phyloP scores from a whole-genome alignment of 2,329 filamentous ascomycete species.

The Pyrenophora graminea region DNA sequence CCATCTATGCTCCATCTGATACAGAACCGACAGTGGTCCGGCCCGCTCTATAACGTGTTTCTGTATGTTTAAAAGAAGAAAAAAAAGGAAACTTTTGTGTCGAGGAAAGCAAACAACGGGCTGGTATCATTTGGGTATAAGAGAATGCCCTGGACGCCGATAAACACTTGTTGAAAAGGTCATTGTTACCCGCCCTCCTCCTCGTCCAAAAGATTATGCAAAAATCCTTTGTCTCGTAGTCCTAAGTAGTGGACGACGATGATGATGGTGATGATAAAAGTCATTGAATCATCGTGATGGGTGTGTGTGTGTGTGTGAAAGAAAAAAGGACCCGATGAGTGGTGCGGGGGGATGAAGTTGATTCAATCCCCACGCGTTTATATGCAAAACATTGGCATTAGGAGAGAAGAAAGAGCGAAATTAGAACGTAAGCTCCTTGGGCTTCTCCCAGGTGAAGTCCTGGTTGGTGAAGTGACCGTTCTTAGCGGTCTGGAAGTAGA shows the following conservation, averaged over 20 bases:
- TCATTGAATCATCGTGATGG: slow-evolving; percentile 17
- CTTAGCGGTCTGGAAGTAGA: slow-evolving; percentile 98
- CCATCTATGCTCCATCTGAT: too few species aligned
- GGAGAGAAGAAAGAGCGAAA: neutral
- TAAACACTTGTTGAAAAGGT: slow-evolving; percentile 49
- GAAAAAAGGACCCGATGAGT: slow-evolving; percentile 20
- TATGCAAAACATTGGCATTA: too few species aligned
- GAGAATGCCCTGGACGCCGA: slow-evolving; percentile 41
- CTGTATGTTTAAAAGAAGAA: slow-evolving; percentile 4
- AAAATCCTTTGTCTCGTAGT: slow-evolving; percentile 23
- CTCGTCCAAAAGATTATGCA: slow-evolving; percentile 39
- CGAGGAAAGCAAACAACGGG: slow-evolving; percentile 25
- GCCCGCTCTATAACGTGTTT: too few species aligned
- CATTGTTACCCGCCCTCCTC: slow-evolving; percentile 35
- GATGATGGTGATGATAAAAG: neutral
- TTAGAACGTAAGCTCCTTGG: slow-evolving; percentile 92
- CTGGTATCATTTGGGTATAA: slow-evolving; percentile 40
- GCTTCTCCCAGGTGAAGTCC: slow-evolving; percentile 97
- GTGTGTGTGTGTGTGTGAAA: neutral
- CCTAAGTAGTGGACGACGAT: too few species aligned
- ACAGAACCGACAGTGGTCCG: too few species aligned
- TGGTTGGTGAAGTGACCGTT: slow-evolving; percentile 99
- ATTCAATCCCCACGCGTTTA: slow-evolving; percentile 36
- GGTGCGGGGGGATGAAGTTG: slow-evolving; percentile 44
- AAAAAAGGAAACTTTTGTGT: slow-evolving; percentile 27